These are phyloP conservation scores for Xylaria scruposa DNA, from an alignment of 495 filamentous ascomycete genomes.

Conservation along the genomic window DNA sequence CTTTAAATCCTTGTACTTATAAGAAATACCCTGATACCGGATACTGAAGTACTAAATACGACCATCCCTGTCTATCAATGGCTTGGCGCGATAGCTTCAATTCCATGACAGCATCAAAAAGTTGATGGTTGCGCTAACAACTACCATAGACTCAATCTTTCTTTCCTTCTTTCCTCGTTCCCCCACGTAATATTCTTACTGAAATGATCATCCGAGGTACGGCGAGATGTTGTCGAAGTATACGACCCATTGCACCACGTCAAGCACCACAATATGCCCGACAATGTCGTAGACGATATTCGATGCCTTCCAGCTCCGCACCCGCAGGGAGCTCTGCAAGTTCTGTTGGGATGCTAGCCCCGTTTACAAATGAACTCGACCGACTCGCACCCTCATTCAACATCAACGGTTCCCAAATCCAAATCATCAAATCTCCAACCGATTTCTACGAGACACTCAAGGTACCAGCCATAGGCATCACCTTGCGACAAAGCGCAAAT, in stretches of 20 bases:
- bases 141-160: neutral
- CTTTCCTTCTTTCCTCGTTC: neutral
- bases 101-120: neutral
- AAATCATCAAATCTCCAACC: constrained; percentile 75
- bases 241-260: constrained; percentile 35
- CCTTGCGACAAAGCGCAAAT: constrained; percentile 26
- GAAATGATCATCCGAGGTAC: constrained; percentile 38
- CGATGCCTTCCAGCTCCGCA: constrained; percentile 44
- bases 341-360: constrained; percentile 59
- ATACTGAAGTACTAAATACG: neutral
- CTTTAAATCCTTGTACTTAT: neutral
- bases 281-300: constrained; percentile 50
- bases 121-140: constrained; percentile 5
- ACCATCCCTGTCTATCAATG: neutral
- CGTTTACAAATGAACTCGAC: constrained; percentile 83
- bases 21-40: neutral
- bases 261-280: constrained; percentile 31
- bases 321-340: constrained; percentile 37
- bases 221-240: constrained; percentile 37
- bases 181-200: neutral
- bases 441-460: constrained; percentile 92
- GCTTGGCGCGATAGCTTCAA: constrained; percentile 13
- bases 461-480: constrained; percentile 59
- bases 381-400: constrained; percentile 88
- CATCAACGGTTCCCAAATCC: constrained; percentile 78